A percentile compares a stretch with the other conserved stretches of the same genome.
Conservation (phyloP, 2,329 filamentous ascomycete species). For the Lanzia echinophila region DNA sequence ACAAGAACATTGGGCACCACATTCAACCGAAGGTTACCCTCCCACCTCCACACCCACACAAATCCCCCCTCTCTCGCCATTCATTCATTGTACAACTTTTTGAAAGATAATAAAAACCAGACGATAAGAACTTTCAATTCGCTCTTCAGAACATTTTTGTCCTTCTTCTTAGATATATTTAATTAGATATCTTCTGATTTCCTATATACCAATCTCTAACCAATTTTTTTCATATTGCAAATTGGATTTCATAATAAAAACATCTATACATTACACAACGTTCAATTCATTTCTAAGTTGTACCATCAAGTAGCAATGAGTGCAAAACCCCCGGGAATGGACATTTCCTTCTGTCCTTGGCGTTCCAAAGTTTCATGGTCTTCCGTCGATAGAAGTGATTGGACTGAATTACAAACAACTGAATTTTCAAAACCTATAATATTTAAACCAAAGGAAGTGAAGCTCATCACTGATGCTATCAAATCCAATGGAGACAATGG, state of each 20-base stretch:
- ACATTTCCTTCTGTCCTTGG: slow-evolving; percentile 29
- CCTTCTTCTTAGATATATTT: slow-evolving; percentile 15
- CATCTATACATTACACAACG: neutral
- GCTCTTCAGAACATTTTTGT: slow-evolving; percentile 12
- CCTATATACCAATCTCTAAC: neutral
- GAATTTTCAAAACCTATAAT: neutral
- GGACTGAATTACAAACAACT: slow-evolving; percentile 13
- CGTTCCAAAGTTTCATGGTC: slow-evolving; percentile 23
- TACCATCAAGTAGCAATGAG: slow-evolving; percentile 4
- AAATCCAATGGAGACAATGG: neutral
- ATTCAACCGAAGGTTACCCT: slow-evolving; percentile 22
- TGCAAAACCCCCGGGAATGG: slow-evolving; percentile 17
- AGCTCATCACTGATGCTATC: neutral
- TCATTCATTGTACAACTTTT: slow-evolving; percentile 9
- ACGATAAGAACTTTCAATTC: slow-evolving; percentile 24
- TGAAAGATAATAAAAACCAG: slow-evolving; percentile 8
- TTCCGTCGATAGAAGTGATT: slow-evolving; percentile 14
- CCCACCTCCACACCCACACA: neutral
- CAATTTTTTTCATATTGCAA: neutral
- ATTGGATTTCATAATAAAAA: slow-evolving; percentile 7
- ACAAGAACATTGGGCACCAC: slow-evolving; percentile 22
- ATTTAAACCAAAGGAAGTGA: neutral
- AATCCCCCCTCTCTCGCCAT: neutral
- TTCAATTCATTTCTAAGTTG: neutral
- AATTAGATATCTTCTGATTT: neutral